Evolutionary conservation across 805 yeast species (phyloP).

Genomic region (Saccharomycopsis sp.): DNA sequence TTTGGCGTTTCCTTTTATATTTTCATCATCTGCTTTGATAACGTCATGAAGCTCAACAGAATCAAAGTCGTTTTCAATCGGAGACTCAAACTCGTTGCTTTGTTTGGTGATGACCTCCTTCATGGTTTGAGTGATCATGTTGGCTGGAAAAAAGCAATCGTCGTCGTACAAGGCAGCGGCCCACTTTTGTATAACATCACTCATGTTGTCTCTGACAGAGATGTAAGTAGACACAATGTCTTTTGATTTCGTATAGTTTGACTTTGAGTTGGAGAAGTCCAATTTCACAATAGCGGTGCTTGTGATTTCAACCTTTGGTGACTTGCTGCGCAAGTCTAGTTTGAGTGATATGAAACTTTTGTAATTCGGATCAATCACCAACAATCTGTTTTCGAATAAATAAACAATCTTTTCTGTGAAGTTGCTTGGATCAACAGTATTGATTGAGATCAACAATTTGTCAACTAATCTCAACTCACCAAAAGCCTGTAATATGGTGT

Average conservation of each 20-base stretch:
- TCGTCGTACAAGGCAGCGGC: slow-evolving; percentile 19
- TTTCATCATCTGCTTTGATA: no score
- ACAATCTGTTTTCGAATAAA: slow-evolving; percentile 12
- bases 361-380: slow-evolving; percentile 11
- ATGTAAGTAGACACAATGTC: slow-evolving; percentile 11
- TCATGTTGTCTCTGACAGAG: slow-evolving; percentile 12
- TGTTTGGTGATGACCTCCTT: neutral
- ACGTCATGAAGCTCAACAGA: no score
- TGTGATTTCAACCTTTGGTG: slow-evolving; percentile 17
- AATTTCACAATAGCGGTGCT: slow-evolving; percentile 17
- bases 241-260: slow-evolving; percentile 2
- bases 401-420: slow-evolving; percentile 10
- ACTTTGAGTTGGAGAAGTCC: slow-evolving; percentile 9
- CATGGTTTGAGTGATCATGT: slow-evolving; percentile 17
- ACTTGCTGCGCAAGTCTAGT: slow-evolving; percentile 6
- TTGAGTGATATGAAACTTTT: slow-evolving; percentile 8
- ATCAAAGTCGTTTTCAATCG: neutral
- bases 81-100: neutral
- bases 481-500: slow-evolving; percentile 4
- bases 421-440: slow-evolving; percentile 4
- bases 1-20: neutral
- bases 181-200: slow-evolving; percentile 21
- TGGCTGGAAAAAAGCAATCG: slow-evolving; percentile 19
- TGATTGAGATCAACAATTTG: slow-evolving; percentile 7
- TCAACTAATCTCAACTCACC: slow-evolving; percentile 20